These are phyloP conservation scores for Fusarium tupiense DNA, from an alignment of 2,329 filamentous ascomycete genomes.

Conservation along the genomic window DNA sequence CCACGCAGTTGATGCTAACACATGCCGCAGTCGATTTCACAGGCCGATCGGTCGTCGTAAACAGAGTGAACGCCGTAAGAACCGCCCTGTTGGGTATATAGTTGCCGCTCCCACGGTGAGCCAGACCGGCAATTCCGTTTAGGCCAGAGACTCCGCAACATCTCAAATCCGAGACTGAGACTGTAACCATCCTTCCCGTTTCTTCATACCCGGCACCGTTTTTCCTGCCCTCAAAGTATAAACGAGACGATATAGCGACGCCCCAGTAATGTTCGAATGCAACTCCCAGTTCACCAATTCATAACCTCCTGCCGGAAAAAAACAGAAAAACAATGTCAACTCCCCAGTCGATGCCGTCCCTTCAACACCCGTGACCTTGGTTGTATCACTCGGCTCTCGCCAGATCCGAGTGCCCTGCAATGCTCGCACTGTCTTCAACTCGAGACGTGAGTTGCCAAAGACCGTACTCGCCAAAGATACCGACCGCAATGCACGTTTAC, in stretches of 20 bases:
- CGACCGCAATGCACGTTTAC: slow-evolving; percentile 37
- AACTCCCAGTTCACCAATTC: slow-evolving; percentile 40
- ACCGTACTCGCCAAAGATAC: slow-evolving; percentile 23
- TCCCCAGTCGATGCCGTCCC: slow-evolving; percentile 42
- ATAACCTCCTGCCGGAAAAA: slow-evolving; percentile 35
- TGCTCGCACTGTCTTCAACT: slow-evolving; percentile 13
- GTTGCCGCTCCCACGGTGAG: slow-evolving; percentile 27
- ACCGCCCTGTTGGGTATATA: slow-evolving; percentile 42
- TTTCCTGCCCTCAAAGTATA: slow-evolving; percentile 34
- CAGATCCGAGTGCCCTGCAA: slow-evolving; percentile 32
- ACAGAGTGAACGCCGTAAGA: slow-evolving; percentile 36
- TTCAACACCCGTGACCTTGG: slow-evolving; percentile 34
- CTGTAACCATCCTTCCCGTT: slow-evolving; percentile 26
- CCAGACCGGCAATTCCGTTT: slow-evolving; percentile 16
- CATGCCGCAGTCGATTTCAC: slow-evolving; percentile 35
- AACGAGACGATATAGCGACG: slow-evolving; percentile 38
- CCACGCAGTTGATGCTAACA: slow-evolving; percentile 34
- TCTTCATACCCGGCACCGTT: slow-evolving; percentile 25
- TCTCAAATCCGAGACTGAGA: slow-evolving; percentile 18
- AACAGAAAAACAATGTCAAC: slow-evolving; percentile 38
- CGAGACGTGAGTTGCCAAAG: slow-evolving; percentile 15
- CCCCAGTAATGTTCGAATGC: slow-evolving; percentile 43
- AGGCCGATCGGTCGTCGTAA: slow-evolving; percentile 30
- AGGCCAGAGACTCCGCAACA: slow-evolving; percentile 23
- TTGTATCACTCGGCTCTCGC: slow-evolving; percentile 33